Evolutionary conservation across 2,329 filamentous ascomycete genomes (phyloP).

Genomic region (Aphanocladium album): DNA sequence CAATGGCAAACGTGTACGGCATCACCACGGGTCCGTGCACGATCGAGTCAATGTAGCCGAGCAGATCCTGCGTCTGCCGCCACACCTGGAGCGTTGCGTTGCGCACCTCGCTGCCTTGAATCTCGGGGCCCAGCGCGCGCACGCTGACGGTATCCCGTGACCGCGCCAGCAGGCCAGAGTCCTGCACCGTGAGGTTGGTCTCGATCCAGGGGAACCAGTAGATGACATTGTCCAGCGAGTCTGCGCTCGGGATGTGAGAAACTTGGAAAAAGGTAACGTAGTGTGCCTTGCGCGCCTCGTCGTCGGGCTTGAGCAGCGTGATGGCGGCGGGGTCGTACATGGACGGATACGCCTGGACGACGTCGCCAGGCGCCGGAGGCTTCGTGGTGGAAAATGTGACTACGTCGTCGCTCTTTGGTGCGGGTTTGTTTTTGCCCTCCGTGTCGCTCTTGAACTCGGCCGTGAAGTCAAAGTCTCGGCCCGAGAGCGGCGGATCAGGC

Average conservation of each 20-base stretch:
- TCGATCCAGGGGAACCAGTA: not conserved
- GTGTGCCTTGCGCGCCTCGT: not conserved
- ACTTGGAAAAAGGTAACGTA: constrained; percentile 7
- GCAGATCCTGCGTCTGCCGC: not conserved
- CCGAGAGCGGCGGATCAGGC: constrained; percentile 3
- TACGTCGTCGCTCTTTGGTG: not conserved
- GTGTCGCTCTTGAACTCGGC: not conserved
- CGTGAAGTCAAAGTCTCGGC: constrained; percentile 3
- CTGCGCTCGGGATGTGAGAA: not conserved
- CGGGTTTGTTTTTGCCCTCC: not conserved
- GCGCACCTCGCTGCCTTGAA: constrained; percentile 2
- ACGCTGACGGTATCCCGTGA: not conserved
- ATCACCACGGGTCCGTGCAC: not conserved
- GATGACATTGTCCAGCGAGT: not conserved
- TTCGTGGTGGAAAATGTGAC: not conserved
- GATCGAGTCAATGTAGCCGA: not conserved
- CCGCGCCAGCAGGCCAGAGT: not conserved
- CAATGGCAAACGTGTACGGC: not conserved
- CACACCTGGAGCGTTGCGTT: constrained; percentile 7
- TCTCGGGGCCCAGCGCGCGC: not conserved
- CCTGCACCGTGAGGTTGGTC: not conserved
- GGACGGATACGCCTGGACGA: not conserved
- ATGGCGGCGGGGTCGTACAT: not conserved
- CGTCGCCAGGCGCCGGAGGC: not conserved
- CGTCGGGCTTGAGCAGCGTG: not conserved